phyloP scores from a whole-genome alignment of 345 rosid species.

The Excoecaria agallocha region DNA sequence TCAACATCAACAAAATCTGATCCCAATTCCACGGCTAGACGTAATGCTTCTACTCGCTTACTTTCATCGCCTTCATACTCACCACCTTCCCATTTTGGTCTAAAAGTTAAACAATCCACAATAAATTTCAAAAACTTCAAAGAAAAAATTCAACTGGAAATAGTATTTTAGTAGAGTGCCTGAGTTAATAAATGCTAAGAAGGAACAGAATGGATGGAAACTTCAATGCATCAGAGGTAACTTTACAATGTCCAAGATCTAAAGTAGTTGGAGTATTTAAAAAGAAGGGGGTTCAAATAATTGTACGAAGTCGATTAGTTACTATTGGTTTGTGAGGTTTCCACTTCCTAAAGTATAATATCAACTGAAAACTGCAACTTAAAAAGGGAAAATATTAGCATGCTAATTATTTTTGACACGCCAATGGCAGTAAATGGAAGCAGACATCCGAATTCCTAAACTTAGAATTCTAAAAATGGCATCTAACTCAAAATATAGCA shows the following conservation, averaged over 20 bases:
- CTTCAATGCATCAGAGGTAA: background rate
- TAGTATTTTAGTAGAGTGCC: background rate
- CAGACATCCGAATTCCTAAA: background rate
- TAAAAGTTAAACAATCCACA: constrained; percentile 17
- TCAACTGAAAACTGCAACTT: background rate
- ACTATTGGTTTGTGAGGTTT: background rate
- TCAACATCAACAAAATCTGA: constrained; percentile 60
- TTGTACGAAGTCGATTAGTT: background rate
- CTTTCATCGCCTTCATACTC: constrained; percentile 53
- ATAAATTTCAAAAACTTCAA: background rate
- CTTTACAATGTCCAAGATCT: background rate
- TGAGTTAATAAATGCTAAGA: background rate
- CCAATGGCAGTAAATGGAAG: background rate
- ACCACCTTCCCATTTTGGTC: constrained; percentile 71
- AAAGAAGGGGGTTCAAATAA: background rate
- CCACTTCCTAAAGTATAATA: background rate
- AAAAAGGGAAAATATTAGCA: too few relatives aligned
- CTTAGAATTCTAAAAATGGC: background rate
- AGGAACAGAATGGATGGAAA: background rate
- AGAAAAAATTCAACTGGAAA: background rate
- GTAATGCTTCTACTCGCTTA: constrained; percentile 40
- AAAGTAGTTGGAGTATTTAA: background rate
- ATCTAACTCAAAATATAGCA: background rate
- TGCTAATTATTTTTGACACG: background rate
- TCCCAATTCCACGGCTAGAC: constrained; percentile 51